A percentile compares a stretch with the other conserved stretches of the same genome.
Conservation (phyloP, 2,329 filamentous ascomycete genomes). For the Neofusicoccum umdonicola region DNA sequence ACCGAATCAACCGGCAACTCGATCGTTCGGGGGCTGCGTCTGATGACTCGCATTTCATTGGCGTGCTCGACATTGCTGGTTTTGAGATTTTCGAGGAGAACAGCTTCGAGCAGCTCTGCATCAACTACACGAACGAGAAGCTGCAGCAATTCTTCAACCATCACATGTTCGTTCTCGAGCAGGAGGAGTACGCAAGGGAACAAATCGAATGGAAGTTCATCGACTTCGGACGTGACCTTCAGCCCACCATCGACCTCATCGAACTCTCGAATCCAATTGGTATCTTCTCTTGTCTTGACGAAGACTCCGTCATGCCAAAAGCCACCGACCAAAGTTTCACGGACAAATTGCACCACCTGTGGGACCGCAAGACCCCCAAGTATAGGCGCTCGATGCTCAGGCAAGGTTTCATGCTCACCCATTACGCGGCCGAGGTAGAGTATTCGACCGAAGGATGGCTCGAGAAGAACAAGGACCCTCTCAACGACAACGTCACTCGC, state of each 20-base stretch:
- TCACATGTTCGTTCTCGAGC: conserved; percentile 98
- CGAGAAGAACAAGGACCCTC: conserved; percentile 97
- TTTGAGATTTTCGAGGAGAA: conserved; percentile 99
- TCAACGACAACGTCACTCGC: conserved; percentile 95
- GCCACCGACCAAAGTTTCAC: conserved; percentile 96
- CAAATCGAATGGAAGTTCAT: conserved; percentile 99
- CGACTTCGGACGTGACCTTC: conserved; percentile 93
- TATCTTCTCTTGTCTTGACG: conserved; percentile 96
- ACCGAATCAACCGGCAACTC: conserved; percentile 85
- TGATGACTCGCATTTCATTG: conserved; percentile 94
- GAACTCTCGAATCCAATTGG: conserved; percentile 95
- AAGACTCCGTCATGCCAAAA: conserved; percentile 98
- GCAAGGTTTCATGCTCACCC: conserved; percentile 92
- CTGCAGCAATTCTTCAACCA: conserved; percentile 99
- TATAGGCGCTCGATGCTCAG: conserved; percentile 84
- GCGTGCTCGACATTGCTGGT: conserved; percentile 96
- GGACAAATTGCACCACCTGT: conserved; percentile 92
- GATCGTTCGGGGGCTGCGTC: conserved; percentile 78
- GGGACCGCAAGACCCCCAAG: conserved; percentile 94
- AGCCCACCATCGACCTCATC: conserved; percentile 96
- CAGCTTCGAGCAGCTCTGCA: conserved; percentile 97
- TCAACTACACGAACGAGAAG: conserved; percentile 99
- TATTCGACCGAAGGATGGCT: conserved; percentile 94
- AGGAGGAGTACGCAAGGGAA: conserved; percentile 95
- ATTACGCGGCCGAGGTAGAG: conserved; percentile 97